Base-by-base conservation (phyloP, 2,329 filamentous ascomycete genomes). In the Colletotrichum karsti region DNA sequence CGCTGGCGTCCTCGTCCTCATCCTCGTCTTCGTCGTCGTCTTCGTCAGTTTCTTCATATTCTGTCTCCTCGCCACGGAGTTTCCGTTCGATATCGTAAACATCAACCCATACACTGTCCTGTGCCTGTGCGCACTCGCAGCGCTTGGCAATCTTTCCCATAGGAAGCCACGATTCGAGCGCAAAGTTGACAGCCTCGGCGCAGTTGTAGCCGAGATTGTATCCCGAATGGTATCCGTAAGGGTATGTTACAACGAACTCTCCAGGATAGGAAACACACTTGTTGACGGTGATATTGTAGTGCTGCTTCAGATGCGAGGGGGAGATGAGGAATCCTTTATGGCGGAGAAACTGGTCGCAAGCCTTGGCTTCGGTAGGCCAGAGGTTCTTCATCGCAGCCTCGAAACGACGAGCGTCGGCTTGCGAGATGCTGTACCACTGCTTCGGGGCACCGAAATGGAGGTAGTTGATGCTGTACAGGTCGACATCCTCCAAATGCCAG, bases 391-490 rank as follows among this genome's bases (percentile, higher is more conserved):
- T 99, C 44, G 94, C 95, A 39, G 91, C 90, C 80, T 99, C 96
- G 74, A 99, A 99, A 15, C 92, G 91, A 56, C 94, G 90, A 13
- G 95, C 94, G 77, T 99, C 96, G 72, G 93, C 93, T 78, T 98
- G 97, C 1, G 95, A 97, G 72, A 99, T 98, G 80, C 95, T 98
- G 82, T 99, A 99, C 96, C 96, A 99, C 79, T 99, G 96, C 81
- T 99, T 99, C 0, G 96, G 96, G 2, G 96, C 96, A 61, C 96
- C 96, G 78, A 99, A 99, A 77, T 99, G 96, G 67, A 99, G 94
- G 79, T 98, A 99, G 82, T 99, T 99, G 86, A 99, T 99, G 78
- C 95, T 98, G 89, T 99, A 99, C 5, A 99, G 88, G 82, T 99
- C 96, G 44, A 99, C 95, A 77, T 99, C 96, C 78, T 99, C 96